A percentile compares a stretch with the other conserved stretches of the same genome.
phyloP scores from a whole-genome alignment of 2,329 filamentous ascomycete genomes.

The Verticillium albo-atrum region DNA sequence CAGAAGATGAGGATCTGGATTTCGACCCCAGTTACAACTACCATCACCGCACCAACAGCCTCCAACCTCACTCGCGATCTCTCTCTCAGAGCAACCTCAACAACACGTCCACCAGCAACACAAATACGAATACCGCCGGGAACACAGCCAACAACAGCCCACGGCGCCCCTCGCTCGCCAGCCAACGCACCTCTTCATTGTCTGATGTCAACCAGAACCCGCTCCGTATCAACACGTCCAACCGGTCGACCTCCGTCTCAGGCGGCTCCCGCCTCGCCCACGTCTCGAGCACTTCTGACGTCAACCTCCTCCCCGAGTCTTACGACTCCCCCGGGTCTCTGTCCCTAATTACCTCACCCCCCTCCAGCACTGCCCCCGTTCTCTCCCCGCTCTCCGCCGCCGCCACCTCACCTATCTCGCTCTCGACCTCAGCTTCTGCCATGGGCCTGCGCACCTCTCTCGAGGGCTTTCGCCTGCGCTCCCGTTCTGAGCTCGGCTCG shows the following conservation, averaged over 20 bases:
- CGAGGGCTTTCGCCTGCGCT: conserved; percentile 57
- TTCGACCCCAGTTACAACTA: conserved; percentile 6
- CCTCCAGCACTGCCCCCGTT: conserved; percentile 20
- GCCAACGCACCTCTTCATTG: conserved; percentile 34
- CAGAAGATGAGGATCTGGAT: conserved; percentile 43
- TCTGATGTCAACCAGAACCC: conserved; percentile 23
- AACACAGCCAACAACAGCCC: not conserved
- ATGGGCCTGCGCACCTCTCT: conserved; percentile 56
- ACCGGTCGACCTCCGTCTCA: conserved; percentile 16
- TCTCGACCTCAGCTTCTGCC: conserved; percentile 30
- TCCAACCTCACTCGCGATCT: conserved; percentile 12
- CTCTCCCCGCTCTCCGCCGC: conserved; percentile 16
- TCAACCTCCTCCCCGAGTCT: conserved; percentile 27
- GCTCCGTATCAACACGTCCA: conserved; percentile 18
- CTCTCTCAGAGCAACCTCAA: conserved; percentile 20
- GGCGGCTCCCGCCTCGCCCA: conserved; percentile 34
- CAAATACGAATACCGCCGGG: conserved; percentile 14
- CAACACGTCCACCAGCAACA: conserved; percentile 14
- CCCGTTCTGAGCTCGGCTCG: conserved; percentile 55
- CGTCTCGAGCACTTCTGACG: conserved; percentile 44
- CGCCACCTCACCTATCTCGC: conserved; percentile 23
- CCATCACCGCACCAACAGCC: conserved; percentile 6
- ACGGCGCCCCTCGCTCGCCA: conserved; percentile 32
- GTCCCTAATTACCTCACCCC: conserved; percentile 18
- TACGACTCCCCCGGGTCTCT: conserved; percentile 30